phyloP scores from a whole-genome alignment of 2,329 filamentous ascomycete species.

The Ploettnerulaceae sp. region DNA sequence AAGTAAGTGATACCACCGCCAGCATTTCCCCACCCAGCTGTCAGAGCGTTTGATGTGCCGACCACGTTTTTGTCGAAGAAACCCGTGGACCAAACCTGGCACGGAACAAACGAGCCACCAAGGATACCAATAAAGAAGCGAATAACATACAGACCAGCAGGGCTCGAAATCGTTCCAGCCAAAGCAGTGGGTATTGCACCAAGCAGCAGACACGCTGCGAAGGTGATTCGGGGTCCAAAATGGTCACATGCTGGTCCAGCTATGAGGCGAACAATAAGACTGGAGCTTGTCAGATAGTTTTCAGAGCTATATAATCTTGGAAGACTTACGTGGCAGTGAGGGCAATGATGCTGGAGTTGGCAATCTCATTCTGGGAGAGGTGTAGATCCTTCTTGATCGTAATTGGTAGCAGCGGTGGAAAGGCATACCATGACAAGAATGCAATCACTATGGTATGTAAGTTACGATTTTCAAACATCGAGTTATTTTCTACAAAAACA shows the following conservation, averaged over 20 bases:
- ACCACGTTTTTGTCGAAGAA: slow-evolving; percentile 94
- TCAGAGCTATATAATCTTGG: not conserved
- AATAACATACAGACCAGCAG: slow-evolving; percentile 62
- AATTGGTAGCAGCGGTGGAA: slow-evolving; percentile 59
- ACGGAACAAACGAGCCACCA: slow-evolving; percentile 74
- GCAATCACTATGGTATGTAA: slow-evolving; percentile 52
- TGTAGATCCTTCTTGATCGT: slow-evolving; percentile 76
- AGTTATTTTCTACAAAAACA: not conserved
- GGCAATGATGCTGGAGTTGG: slow-evolving; percentile 88
- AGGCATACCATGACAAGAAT: slow-evolving; percentile 91
- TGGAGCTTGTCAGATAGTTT: slow-evolving; percentile 10
- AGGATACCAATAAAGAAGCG: slow-evolving; percentile 80
- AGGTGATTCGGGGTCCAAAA: slow-evolving; percentile 76
- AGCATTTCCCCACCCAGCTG: slow-evolving; percentile 80
- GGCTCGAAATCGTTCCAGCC: slow-evolving; percentile 68
- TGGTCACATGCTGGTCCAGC: slow-evolving; percentile 82
- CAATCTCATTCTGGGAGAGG: slow-evolving; percentile 65
- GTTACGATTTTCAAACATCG: not conserved
- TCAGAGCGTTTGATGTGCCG: slow-evolving; percentile 80
- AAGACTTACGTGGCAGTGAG: slow-evolving; percentile 53
- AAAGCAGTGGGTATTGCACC: slow-evolving; percentile 79
- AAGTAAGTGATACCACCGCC: slow-evolving; percentile 76
- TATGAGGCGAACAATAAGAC: slow-evolving; percentile 66
- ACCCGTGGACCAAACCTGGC: slow-evolving; percentile 87
- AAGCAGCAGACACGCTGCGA: slow-evolving; percentile 69